phyloP scores from a whole-genome alignment of 2,329 filamentous ascomycete species.

The Tolypocladium endophyticum region DNA sequence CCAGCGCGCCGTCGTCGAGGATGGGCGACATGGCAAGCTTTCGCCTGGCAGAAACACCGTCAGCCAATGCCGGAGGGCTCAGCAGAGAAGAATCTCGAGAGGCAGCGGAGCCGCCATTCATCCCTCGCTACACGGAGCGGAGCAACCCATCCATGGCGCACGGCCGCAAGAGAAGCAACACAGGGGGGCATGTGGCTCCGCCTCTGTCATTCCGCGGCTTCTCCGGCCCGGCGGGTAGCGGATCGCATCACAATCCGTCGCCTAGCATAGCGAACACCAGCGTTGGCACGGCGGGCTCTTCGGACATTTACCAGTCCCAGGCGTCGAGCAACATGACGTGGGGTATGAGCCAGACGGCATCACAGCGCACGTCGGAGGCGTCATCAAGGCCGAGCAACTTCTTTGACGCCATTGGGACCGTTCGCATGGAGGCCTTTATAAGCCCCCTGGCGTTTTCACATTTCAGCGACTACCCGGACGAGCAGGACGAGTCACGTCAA shows the following conservation, averaged over 20 bases:
- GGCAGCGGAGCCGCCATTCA: conserved; percentile 59
- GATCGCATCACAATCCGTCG: conserved; percentile 33
- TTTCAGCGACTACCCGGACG: conserved; percentile 35
- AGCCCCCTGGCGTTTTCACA: conserved; percentile 44
- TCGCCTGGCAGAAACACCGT: conserved; percentile 28
- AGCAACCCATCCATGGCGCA: conserved; percentile 43
- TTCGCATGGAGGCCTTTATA: conserved; percentile 97
- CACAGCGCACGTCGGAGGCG: conserved; percentile 44
- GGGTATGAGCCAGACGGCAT: conserved; percentile 33
- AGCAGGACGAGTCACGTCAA: conserved; percentile 38
- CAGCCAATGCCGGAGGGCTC: conserved; percentile 22
- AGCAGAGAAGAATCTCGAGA: conserved; percentile 42
- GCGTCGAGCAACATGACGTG: conserved; percentile 33
- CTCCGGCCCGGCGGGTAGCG: conserved; percentile 41
- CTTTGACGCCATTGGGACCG: conserved; percentile 81
- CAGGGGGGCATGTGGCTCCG: conserved; percentile 61
- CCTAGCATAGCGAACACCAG: conserved; percentile 50
- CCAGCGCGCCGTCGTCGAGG: conserved; percentile 24
- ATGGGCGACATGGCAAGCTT: conserved; percentile 25
- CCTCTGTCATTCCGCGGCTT: conserved; percentile 71
- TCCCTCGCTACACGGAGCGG: conserved; percentile 58
- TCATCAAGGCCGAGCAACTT: conserved; percentile 50
- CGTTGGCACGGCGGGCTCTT: conserved; percentile 46
- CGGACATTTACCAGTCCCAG: conserved; percentile 49
- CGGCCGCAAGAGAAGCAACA: conserved; percentile 81